These are phyloP conservation scores for Magnusiomyces tetraspermus DNA, from an alignment of 1,139 yeast genomes.

Conservation along the genomic window DNA sequence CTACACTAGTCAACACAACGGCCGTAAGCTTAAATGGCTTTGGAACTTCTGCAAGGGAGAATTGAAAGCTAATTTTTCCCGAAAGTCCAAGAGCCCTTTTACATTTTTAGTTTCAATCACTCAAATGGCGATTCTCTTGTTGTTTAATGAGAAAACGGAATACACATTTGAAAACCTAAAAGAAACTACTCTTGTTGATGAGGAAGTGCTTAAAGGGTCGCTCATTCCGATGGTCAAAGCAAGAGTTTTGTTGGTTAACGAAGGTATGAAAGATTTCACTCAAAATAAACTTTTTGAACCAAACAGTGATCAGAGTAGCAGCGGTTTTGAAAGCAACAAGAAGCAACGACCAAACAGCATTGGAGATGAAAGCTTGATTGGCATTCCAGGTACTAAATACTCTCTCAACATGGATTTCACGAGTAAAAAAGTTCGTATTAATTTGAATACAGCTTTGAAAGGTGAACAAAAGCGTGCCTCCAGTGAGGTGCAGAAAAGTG, in stretches of 20 bases:
- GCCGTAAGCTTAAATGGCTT: slow-evolving; percentile 87
- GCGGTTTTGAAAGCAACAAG: slow-evolving; percentile 27
- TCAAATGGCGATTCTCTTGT: slow-evolving; percentile 77
- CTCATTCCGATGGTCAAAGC: slow-evolving; percentile 72
- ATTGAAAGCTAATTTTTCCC: slow-evolving; percentile 71
- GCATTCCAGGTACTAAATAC: slow-evolving; percentile 45
- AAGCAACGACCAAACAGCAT: background rate
- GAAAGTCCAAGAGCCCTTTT: slow-evolving; percentile 59
- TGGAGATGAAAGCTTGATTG: slow-evolving; percentile 32
- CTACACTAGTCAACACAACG: slow-evolving; percentile 69
- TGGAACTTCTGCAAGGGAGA: slow-evolving; percentile 96
- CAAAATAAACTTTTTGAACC: slow-evolving; percentile 1
- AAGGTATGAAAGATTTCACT: background rate
- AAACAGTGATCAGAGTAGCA: no score
- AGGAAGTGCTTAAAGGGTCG: slow-evolving; percentile 61
- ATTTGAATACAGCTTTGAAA: slow-evolving; percentile 76
- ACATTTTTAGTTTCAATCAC: slow-evolving; percentile 77
- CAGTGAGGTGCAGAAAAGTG: slow-evolving; percentile 74
- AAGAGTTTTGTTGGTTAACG: slow-evolving; percentile 46
- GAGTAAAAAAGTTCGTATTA: slow-evolving; percentile 75
- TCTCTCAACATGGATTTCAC: slow-evolving; percentile 74
- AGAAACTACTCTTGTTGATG: slow-evolving; percentile 59
- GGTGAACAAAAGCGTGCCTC: slow-evolving; percentile 67
- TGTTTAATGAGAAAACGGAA: slow-evolving; percentile 58
- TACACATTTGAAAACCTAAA: slow-evolving; percentile 54